Evolutionary conservation across 2,329 filamentous ascomycete species (phyloP).

Genomic region (Zelopaecilomyces penicillatus): DNA sequence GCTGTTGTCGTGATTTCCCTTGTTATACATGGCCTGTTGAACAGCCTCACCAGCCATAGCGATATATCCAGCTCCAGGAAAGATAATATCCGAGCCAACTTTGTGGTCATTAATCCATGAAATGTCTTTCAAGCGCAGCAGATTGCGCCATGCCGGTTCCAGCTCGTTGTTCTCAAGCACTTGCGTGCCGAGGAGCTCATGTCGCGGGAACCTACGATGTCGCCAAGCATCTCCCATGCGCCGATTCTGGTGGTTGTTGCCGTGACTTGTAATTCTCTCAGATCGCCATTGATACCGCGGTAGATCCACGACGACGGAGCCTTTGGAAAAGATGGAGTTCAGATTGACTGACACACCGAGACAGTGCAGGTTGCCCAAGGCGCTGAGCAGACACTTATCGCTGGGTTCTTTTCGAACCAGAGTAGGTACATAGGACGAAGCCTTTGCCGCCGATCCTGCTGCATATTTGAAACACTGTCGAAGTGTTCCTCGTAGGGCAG

Average conservation of each 20-base stretch:
- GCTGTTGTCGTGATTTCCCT: too few relatives aligned
- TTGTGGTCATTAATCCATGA: constrained; percentile 38
- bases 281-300: constrained; percentile 22
- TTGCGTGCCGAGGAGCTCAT: constrained; percentile 13
- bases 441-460: too few relatives aligned
- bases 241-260: too few relatives aligned
- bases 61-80: constrained; percentile 29
- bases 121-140: constrained; percentile 10
- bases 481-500: constrained; percentile 19
- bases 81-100: constrained; percentile 34
- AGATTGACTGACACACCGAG: too few relatives aligned
- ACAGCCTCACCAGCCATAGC: constrained; percentile 21
- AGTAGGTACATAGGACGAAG: too few relatives aligned
- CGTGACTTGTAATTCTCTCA: too few relatives aligned
- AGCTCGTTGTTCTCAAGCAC: constrained; percentile 9
- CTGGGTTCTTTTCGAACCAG: too few relatives aligned
- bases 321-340: not conserved
- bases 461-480: too few relatives aligned
- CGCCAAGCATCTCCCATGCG: too few relatives aligned
- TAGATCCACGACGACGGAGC: constrained; percentile 13
- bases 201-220: not conserved
- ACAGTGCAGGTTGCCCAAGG: too few relatives aligned
- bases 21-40: constrained; percentile 6
- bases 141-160: constrained; percentile 15
- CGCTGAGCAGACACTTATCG: too few relatives aligned